These are phyloP conservation scores for Coprinopsis strossmayeri DNA, from an alignment of 768 basidiomycete species.

Conservation along the genomic window DNA sequence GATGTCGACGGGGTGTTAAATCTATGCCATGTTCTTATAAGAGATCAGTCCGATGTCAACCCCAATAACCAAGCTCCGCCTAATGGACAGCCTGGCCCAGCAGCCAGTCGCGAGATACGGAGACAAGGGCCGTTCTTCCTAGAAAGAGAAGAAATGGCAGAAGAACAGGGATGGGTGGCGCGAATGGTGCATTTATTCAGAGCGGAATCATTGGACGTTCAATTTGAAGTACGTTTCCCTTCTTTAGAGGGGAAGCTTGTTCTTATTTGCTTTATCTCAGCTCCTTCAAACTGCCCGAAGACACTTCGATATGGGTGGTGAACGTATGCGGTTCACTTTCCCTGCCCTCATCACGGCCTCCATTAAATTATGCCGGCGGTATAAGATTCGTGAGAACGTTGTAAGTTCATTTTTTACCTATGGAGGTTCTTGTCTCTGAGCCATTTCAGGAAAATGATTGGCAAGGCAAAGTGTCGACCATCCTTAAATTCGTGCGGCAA, in stretches of 20 bases:
- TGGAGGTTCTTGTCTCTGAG: background rate
- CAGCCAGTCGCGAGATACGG: slow-evolving; percentile 39
- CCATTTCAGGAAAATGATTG: slow-evolving; percentile 70
- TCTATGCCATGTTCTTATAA: slow-evolving; percentile 86
- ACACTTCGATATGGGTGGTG: slow-evolving; percentile 88
- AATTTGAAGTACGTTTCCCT: slow-evolving; percentile 68
- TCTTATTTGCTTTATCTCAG: slow-evolving; percentile 28
- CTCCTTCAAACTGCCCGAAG: slow-evolving; percentile 85
- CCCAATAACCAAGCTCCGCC: slow-evolving; percentile 14
- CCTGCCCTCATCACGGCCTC: slow-evolving; percentile 92
- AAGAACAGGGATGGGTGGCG: slow-evolving; percentile 99
- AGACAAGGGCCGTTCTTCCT: slow-evolving; percentile 53
- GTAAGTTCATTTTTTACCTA: slow-evolving; percentile 28
- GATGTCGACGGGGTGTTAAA: slow-evolving; percentile 94
- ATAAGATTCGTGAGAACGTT: slow-evolving; percentile 74
- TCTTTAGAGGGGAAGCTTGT: background rate
- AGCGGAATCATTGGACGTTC: slow-evolving; percentile 77
- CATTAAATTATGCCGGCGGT: slow-evolving; percentile 88
- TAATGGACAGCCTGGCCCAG: slow-evolving; percentile 26
- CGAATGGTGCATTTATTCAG: slow-evolving; percentile 96
- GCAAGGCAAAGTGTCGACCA: slow-evolving; percentile 76
- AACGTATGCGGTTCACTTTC: slow-evolving; percentile 95
- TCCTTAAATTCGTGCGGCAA: slow-evolving; percentile 93
- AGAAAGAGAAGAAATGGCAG: slow-evolving; percentile 89
- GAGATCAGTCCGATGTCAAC: slow-evolving; percentile 65